A percentile compares a stretch with the other conserved stretches of the same genome.
These are phyloP conservation scores for Colletotrichum sublineola DNA, from an alignment of 2,329 filamentous ascomycete genomes.

Conservation along the genomic window DNA sequence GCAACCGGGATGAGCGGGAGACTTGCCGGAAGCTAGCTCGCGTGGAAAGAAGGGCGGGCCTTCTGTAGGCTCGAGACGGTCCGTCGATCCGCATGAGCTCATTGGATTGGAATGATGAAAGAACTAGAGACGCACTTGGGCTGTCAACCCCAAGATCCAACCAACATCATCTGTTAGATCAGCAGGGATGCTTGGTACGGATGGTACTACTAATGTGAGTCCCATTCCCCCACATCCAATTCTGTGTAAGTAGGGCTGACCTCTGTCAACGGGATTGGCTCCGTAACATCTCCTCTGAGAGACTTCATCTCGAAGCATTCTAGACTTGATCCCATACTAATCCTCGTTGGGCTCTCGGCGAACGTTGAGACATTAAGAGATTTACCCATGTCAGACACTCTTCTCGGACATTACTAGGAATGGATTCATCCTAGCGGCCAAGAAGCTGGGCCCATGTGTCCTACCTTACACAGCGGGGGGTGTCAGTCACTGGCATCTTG, in stretches of 20 bases:
- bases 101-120: background rate
- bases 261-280: background rate
- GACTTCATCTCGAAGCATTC: conserved; percentile 7
- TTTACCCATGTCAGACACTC: background rate
- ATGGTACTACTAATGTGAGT: background rate
- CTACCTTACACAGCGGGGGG: conserved; percentile 3
- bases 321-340: conserved; percentile 1
- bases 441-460: conserved; percentile 12
- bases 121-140: background rate
- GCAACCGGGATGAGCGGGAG: background rate
- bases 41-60: background rate
- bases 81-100: conserved; percentile 1
- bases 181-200: background rate
- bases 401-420: background rate
- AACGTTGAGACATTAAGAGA: conserved; percentile 2
- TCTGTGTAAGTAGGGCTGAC: conserved; percentile 33
- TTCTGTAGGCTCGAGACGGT: background rate
- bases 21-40: background rate
- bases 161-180: conserved; percentile 1
- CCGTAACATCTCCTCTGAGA: background rate
- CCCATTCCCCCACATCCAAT: background rate
- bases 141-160: conserved; percentile 1
- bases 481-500: conserved; percentile 16
- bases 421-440: conserved; percentile 4
- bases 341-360: background rate